Evolutionary conservation across 106 monocot genomes (phyloP), one percentile per base, ranked within the genome.

Genomic region (Iris macrosiphon): DNA sequence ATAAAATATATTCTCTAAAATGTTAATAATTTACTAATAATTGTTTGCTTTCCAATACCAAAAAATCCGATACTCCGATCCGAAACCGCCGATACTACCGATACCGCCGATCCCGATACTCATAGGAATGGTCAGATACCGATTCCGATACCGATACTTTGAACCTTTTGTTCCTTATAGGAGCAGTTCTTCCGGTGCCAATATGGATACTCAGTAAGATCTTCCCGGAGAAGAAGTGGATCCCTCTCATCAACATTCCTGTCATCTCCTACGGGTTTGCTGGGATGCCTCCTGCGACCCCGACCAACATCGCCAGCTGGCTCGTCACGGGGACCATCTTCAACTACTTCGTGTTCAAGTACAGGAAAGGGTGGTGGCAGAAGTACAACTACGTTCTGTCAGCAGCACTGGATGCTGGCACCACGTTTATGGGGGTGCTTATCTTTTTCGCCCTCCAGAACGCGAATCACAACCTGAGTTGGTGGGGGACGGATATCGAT

Each of bases 291-390:
- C 93, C 93, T 0, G 93, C 93, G 1, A 93, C 93, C 1, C 87
- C 93, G 11, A 93, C 87, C 14, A 93, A 93, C 74, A 88, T 93
- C 1, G 87, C 80, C 1, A 93, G 83, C 65, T 93, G 93, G 93
- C 83, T 93, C 12, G 21, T 93, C 3, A 83, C 80, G 0, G 87
- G 87, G 3, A 88, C 87, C 13, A 60, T 87, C 37, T 87, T 88
- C 80, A 93, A 93, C 65, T 93, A 58, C 63, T 93, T 93, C 24
- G 80, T 93, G 11, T 93, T 93, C 68, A 29, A 47, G 58, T 88
- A 78, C 77, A 55, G 69, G 47, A 93, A 84, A 55, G 42, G 67
- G 27, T 93, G 93, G 93, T 93, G 93, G 93, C 73, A 80, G 77
- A 80, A 61, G 72, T 87, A 93, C 61, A 93, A 87, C 62, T 93